Evolutionary conservation across 2,329 filamentous ascomycete genomes (phyloP), one percentile per base, ranked within the genome.

Genomic region (Fusarium avenaceum): DNA sequence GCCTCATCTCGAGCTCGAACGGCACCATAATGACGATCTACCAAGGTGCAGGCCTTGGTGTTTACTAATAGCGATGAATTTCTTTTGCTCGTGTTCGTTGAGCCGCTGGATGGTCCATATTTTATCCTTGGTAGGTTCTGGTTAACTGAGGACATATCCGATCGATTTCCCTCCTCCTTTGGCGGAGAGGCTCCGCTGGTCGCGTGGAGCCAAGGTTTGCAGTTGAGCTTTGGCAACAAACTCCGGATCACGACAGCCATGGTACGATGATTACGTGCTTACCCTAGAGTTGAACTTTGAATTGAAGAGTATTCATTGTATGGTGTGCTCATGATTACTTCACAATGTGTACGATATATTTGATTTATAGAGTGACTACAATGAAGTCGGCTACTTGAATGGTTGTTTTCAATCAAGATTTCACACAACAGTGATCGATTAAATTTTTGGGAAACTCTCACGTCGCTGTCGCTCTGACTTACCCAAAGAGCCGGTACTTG

Each of bases 61-160:
- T 54, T 46, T 43, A 39, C 14, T 32, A 19, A 38, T 35, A 28
- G 13, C 32, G 22, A 14, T n/a, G 9, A 2, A 40, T 10, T 22
- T 40, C 19, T 10, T 52, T 44, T 26, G 8, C 3, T n/a, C 19
- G 44, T 50, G 7, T 39, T 49, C 22, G 14, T 48, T 38, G 38
- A 52, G 38, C 38, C 54, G 38, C 47, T 35, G 26, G 4, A 24
- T 33, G 58, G 15, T 46, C 59, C 45, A 64, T 44, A 45, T 32
- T 58, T 64, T 42, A 64, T 63, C 50, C 45, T 56, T 51, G 59
- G 7, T 51, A 63, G 26, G 28, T 24, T 50, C 53, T 57, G 30
- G 35, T 33, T 38, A 43, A 43, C 30, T 30, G 50, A 55, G n/a
- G 56, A 32, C 19, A 46, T 40, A 47, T 20, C 43, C 61, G 52